phyloP scores from a whole-genome alignment of 768 basidiomycete genomes.

The Rhizopogon vulgaris region DNA sequence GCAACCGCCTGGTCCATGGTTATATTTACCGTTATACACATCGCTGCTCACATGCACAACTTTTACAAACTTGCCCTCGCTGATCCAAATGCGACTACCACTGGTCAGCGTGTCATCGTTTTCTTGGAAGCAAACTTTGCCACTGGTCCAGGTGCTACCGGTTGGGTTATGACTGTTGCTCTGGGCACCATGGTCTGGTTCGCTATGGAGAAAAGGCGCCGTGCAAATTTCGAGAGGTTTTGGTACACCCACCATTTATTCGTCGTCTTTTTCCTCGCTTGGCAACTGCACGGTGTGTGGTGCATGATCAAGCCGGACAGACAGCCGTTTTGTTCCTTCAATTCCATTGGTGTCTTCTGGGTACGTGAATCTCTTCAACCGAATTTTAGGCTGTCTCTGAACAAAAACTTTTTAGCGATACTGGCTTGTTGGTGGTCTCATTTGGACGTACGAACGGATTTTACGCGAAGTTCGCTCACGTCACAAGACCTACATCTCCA shows the following conservation, averaged over 20 bases:
- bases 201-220: slow-evolving; percentile 73
- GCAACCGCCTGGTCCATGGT: slow-evolving; percentile 90
- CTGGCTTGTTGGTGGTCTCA: slow-evolving; percentile 81
- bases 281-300: slow-evolving; percentile 97
- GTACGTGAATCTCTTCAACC: slow-evolving; percentile 35
- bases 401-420: slow-evolving; percentile 50
- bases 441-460: slow-evolving; percentile 85
- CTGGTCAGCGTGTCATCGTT: slow-evolving; percentile 51
- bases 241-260: slow-evolving; percentile 90
- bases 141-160: slow-evolving; percentile 77
- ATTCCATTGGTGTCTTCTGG: slow-evolving; percentile 93
- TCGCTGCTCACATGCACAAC: slow-evolving; percentile 82
- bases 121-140: slow-evolving; percentile 77
- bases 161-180: slow-evolving; percentile 80
- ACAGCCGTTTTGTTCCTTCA: slow-evolving; percentile 80
- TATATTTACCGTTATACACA: slow-evolving; percentile 68
- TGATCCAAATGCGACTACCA: slow-evolving; percentile 46
- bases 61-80: slow-evolving; percentile 60
- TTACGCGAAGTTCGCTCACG: slow-evolving; percentile 89
- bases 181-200: slow-evolving; percentile 81
- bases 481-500: slow-evolving; percentile 88
- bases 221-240: slow-evolving; percentile 80
- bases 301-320: slow-evolving; percentile 94
- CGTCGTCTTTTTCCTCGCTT: slow-evolving; percentile 86
- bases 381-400: slow-evolving; percentile 3